Conservation (phyloP, 352 stramenopile genomes). For the Phytophthora citrophthora region DNA sequence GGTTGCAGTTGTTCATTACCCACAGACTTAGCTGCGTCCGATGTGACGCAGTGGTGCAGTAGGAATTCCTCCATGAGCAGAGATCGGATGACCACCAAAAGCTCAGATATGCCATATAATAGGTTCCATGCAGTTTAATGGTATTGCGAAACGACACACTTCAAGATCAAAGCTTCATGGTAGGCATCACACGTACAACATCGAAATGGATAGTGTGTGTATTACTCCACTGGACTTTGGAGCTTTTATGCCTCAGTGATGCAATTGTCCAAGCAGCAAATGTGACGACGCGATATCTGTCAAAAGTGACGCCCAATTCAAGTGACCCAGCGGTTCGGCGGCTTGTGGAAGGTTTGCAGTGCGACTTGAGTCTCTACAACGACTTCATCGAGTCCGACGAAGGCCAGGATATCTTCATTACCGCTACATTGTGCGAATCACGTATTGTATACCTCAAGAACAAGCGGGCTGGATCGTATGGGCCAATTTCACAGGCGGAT, state of each 20-base stretch:
- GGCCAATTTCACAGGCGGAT: conserved; percentile 67
- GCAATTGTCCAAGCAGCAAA: conserved; percentile 15
- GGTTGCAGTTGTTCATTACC: neutral
- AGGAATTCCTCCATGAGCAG: conserved; percentile 69
- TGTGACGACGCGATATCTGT: conserved; percentile 5
- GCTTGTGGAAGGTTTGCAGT: conserved; percentile 45
- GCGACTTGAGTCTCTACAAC: conserved; percentile 60
- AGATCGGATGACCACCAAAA: conserved; percentile 15
- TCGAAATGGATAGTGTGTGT: neutral
- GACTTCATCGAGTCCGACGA: conserved; percentile 61
- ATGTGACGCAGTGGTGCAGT: conserved; percentile 69
- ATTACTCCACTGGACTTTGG: conserved; percentile 2
- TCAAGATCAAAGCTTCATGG: conserved; percentile 12
- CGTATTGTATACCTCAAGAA: conserved; percentile 79
- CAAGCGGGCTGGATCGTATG: conserved; percentile 58
- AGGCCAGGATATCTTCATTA: conserved; percentile 74
- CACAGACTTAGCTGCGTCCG: conserved; percentile 33
- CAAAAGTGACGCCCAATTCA: neutral
- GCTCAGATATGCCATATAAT: conserved; percentile 11
- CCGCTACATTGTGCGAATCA: conserved; percentile 75
- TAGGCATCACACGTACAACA: neutral
- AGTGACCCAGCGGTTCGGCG: conserved; percentile 23
- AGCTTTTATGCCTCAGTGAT: neutral
- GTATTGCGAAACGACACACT: conserved; percentile 27
- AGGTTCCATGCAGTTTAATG: conserved; percentile 8